Evolutionary conservation across 306 rosid genomes (phyloP), one percentile per base, ranked within the genome.

Genomic region (Lathyrus sativus): DNA sequence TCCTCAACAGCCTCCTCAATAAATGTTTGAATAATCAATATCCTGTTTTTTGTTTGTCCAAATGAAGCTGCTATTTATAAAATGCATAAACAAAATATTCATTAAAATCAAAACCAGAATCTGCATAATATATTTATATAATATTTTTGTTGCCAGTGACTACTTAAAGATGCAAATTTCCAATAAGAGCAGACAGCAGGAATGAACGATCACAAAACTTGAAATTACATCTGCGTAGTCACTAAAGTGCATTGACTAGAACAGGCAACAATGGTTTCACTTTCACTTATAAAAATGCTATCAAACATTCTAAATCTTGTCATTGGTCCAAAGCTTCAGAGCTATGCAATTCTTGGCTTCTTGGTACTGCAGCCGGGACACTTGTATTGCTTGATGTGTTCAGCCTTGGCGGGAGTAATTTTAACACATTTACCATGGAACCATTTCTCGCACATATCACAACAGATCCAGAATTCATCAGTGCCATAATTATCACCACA

Each of bases 371-470:
- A 90, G 75, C 95, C 76, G 11, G 96, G 96, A 83, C 96, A 90
- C 84, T 90, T 90, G 84, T 90, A 90, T 65, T 90, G 96, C 89
- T 90, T 90, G 85, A 90, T 90, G 76, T 90, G 96, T 82, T 90
- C 96, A 18, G 96, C 96, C 87, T 90, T 90, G 1, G 96, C 95
- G 7, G 96, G 96, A 70, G 96, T 90, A 26, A 90, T 90, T 77
- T 90, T 90, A 74, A 90, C 96, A 62, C 96, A 90, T 80, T 90
- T 90, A 13, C 96, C 96, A 76, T 90, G 96, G 80, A 90, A 90
- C 96, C 96, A 90, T 84, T 85, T 83, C 84, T 90, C 96, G 8
- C 96, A 90, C 65, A 90, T 67, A 79, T 90, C 96, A 55, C 96
- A 90, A 71, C 96, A 90, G 76, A 90, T 90, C 96, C 96, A 90